These are phyloP conservation scores for Sugiyamaella neomexicana DNA, from an alignment of 1,139 yeast genomes.

Conservation along the genomic window DNA sequence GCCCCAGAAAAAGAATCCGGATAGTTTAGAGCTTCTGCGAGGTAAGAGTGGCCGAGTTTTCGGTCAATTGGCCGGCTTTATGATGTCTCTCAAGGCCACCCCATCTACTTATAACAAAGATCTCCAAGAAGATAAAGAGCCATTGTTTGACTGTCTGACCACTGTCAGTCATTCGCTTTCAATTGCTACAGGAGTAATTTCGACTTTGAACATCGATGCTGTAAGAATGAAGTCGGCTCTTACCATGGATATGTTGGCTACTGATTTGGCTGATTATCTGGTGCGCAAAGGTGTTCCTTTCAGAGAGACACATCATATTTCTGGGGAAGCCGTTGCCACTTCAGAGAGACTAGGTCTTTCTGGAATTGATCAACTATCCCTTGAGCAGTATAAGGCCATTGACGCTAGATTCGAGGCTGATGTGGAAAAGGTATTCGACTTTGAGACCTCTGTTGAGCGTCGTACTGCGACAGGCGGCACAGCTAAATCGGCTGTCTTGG, in stretches of 20 bases:
- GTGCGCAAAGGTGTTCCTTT: conserved; percentile 98
- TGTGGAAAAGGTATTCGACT: conserved; percentile 79
- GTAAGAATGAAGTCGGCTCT: conserved; percentile 81
- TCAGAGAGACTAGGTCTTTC: conserved; percentile 77
- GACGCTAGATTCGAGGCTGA: conserved; percentile 80
- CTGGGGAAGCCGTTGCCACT: conserved; percentile 91
- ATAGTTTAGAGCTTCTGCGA: conserved; percentile 87
- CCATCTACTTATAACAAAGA: conserved; percentile 98
- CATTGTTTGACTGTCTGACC: conserved; percentile 83
- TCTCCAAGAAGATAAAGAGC: conserved; percentile 98
- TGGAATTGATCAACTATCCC: conserved; percentile 75
- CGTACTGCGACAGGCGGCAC: conserved; percentile 97
- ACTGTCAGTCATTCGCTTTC: conserved; percentile 92
- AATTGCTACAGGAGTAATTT: conserved; percentile 93
- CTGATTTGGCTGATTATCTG: conserved; percentile 95
- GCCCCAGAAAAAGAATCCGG: conserved; percentile 99
- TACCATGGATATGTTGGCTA: conserved; percentile 98
- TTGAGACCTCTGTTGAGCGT: conserved; percentile 93
- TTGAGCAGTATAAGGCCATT: conserved; percentile 75
- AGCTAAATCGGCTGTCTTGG: conserved; percentile 81
- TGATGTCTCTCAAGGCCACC: conserved; percentile 92
- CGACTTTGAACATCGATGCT: conserved; percentile 72
- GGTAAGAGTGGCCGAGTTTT: conserved; percentile 98
- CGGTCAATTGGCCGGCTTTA: conserved; percentile 90
- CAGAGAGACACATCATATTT: conserved; percentile 97